Evolutionary conservation across 305 asterid genomes (phyloP), one percentile per base, ranked within the genome.

Genomic region (Striga hermonthica): DNA sequence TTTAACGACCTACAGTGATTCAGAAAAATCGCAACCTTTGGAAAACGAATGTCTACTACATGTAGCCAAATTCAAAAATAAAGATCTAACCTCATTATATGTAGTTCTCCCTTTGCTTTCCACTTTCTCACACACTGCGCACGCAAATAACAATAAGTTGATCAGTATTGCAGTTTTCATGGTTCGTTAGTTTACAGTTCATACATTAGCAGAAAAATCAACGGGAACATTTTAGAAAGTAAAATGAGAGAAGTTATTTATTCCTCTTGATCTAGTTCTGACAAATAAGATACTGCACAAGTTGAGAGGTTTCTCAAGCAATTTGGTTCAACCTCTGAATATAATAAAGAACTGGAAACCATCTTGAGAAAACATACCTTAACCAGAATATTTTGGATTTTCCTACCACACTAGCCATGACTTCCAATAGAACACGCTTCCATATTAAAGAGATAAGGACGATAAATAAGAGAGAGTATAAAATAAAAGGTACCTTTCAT

Each of bases 101-200:
- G 97, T 90, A 22, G 98, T 92, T 80, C 95, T 87, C 69, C 98
- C 98, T 78, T 87, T 92, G 95, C 94, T 89, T 86, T 89, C 97
- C 72, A 92, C 98, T 76, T 87, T 89, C 88, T 89, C 97, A 67
- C 98, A 89, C 74, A 92, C 98, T 92, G 65, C 63, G 43, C 78
- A 79, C 55, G 79, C 74, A 63, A 72, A 61, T 54, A 62, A 59
- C 34, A 16, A 59, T 60, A 61, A 35, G 74, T 62, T 62, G 67
- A 48, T 74, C 35, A 69, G 28, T 57, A 7, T 57, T 28, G 22
- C 43, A 57, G 12, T 36, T 0, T 34, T 57, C 13, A 28, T 13
- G 37, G 45, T 57, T 36, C 4, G 43, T 36, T 36, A 15, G 10
- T 13, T 54, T 55, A 13, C 5, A 55, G 6, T 28, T 9, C 60